A percentile compares a stretch with the other conserved stretches of the same genome.
Evolutionary conservation across 2,329 filamentous ascomycete genomes (phyloP).

Genomic region (Zymoseptoria pseudotritici): DNA sequence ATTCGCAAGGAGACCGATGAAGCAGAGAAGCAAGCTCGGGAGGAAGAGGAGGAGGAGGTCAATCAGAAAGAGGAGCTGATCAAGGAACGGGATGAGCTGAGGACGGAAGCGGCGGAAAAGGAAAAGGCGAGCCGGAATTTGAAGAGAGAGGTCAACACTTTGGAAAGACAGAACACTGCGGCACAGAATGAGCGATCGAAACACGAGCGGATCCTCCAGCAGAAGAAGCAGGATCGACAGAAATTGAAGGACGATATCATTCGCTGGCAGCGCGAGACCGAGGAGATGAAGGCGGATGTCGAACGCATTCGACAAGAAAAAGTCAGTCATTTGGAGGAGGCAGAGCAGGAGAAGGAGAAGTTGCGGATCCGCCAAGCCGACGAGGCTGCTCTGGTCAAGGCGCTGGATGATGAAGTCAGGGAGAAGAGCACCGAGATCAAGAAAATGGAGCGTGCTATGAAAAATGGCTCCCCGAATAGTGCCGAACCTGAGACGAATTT

Average conservation of each 20-base stretch:
- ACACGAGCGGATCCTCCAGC: conserved; percentile 63
- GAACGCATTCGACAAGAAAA: conserved; percentile 37
- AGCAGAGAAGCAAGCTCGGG: conserved; percentile 59
- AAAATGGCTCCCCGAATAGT: conserved; percentile 45
- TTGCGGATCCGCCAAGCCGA: conserved; percentile 36
- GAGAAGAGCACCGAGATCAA: conserved; percentile 65
- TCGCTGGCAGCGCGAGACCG: conserved; percentile 60
- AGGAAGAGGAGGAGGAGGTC: conserved; percentile 48
- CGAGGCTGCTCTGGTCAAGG: conserved; percentile 44
- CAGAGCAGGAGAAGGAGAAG: conserved; percentile 35
- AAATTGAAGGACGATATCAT: conserved; percentile 64
- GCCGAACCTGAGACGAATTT: conserved; percentile 24
- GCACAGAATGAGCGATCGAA: conserved; percentile 72
- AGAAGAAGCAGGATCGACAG: conserved; percentile 60
- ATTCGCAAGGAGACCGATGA: conserved; percentile 81
- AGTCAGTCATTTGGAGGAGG: conserved; percentile 27
- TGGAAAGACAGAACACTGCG: conserved; percentile 73
- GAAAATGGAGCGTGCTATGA: conserved; percentile 57
- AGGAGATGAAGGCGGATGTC: conserved; percentile 43
- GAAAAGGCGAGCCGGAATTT: conserved; percentile 83
- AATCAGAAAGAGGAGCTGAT: conserved; percentile 47
- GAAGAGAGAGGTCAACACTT: conserved; percentile 68
- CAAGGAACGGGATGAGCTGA: conserved; percentile 72
- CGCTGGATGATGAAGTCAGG: conserved; percentile 65
- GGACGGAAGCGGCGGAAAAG: conserved; percentile 73